Evolutionary conservation across 108 stramenopile genomes (phyloP).

Genomic region (Discostella pseudostelligera): DNA sequence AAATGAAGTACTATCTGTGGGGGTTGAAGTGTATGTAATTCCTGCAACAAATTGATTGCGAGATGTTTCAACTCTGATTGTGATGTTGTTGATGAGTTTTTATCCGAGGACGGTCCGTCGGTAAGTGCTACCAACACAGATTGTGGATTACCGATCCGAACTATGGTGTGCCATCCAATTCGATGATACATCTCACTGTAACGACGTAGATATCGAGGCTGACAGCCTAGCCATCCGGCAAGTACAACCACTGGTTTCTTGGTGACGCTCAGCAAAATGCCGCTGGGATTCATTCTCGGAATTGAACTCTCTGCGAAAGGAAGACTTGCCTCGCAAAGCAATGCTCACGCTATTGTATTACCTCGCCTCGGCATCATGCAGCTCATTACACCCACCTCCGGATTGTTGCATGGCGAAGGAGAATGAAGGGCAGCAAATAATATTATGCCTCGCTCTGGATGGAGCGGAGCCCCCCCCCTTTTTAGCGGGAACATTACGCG

Average conservation of each 20-base stretch:
- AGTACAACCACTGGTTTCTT: slow-evolving; percentile 60
- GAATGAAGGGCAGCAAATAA: too few species aligned
- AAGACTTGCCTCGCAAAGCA: too few species aligned
- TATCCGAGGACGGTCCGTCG: slow-evolving; percentile 5
- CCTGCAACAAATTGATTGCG: slow-evolving; percentile 48
- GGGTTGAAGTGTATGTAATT: slow-evolving; percentile 44
- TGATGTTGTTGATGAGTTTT: slow-evolving; percentile 9
- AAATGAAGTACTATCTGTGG: slow-evolving; percentile 54
- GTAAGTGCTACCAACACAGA: slow-evolving; percentile 46
- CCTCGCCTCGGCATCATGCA: too few species aligned
- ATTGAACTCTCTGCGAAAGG: neutral
- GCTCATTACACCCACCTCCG: too few species aligned
- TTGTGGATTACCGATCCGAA: slow-evolving; percentile 55
- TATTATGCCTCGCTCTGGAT: too few species aligned
- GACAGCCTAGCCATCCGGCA: slow-evolving; percentile 81
- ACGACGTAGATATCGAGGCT: slow-evolving; percentile 49
- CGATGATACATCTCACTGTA: slow-evolving; percentile 55
- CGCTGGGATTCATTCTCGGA: neutral
- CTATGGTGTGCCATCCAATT: slow-evolving; percentile 52
- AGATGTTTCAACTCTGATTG: slow-evolving; percentile 47
- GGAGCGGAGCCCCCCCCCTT: too few species aligned
- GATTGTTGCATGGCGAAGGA: too few species aligned
- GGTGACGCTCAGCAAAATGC: slow-evolving; percentile 3
- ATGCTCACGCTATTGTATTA: too few species aligned
- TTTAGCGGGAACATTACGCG: too few species aligned